Percentiles rank a stretch among this genome's conserved stretches.
Evolutionary conservation across 179 eudicot genomes (phyloP).

Genomic region (Beta macrorhiza): DNA sequence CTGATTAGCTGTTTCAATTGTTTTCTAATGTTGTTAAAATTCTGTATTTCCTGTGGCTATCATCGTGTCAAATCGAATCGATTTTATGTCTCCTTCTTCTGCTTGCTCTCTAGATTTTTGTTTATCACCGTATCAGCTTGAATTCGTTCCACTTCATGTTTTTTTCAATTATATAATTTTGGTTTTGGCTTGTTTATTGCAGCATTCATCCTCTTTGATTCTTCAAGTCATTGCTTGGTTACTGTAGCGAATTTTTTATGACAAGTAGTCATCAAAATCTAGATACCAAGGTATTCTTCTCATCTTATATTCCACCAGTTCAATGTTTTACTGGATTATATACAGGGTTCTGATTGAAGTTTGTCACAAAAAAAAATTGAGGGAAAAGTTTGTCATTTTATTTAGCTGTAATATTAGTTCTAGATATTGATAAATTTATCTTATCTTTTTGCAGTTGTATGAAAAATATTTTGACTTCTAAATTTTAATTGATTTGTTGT

Average conservation of each 20-base stretch:
- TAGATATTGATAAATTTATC: too few relatives aligned
- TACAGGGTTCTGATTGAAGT: too few relatives aligned
- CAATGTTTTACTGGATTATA: too few relatives aligned
- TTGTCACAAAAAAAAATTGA: too few relatives aligned
- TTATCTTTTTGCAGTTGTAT: too few relatives aligned
- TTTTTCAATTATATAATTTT: background rate
- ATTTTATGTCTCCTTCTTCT: background rate
- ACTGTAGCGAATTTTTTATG: background rate
- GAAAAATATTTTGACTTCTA: too few relatives aligned
- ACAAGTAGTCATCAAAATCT: background rate
- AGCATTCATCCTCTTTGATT: conserved; percentile 7
- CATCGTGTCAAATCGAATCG: too few relatives aligned
- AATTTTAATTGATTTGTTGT: too few relatives aligned
- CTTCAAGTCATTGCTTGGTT: background rate
- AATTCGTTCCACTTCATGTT: background rate
- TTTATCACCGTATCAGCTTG: background rate
- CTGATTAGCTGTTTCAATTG: background rate
- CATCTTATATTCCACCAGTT: background rate
- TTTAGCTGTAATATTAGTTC: too few relatives aligned
- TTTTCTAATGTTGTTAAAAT: background rate
- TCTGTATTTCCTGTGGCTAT: too few relatives aligned
- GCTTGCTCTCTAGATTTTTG: background rate
- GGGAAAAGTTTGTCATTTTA: too few relatives aligned
- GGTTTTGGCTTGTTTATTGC: background rate
- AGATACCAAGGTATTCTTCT: conserved; percentile 3